Evolutionary conservation across 2,329 filamentous ascomycete species (phyloP).

Genomic region (Cercospora brassicicola): DNA sequence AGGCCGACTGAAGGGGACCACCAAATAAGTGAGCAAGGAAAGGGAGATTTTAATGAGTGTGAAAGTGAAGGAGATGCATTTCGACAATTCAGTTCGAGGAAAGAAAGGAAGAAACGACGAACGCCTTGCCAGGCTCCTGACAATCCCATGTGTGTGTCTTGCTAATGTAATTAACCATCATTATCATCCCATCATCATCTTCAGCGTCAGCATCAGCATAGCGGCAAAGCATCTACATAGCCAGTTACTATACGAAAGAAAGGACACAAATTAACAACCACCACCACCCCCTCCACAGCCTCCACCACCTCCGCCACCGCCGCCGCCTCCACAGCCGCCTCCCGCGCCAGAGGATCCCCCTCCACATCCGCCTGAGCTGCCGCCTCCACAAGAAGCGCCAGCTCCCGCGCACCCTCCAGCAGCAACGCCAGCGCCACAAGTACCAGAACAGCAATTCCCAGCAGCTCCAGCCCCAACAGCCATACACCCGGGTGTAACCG

Average conservation of each 20-base stretch:
- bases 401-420: slow-evolving; percentile 44
- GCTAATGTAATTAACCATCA: neutral
- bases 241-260: neutral
- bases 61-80: neutral
- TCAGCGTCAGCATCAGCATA: neutral
- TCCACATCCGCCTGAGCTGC: slow-evolving; percentile 9
- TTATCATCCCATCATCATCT: neutral
- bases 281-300: slow-evolving; percentile 6
- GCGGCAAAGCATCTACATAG: neutral
- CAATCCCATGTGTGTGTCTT: neutral
- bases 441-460: slow-evolving; percentile 53
- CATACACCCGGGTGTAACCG: slow-evolving; percentile 49
- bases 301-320: slow-evolving; percentile 15
- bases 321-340: slow-evolving; percentile 16
- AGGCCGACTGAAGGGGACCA: neutral
- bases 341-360: slow-evolving; percentile 9
- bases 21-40: neutral
- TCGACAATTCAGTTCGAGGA: neutral
- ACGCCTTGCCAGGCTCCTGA: neutral
- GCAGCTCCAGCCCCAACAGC: slow-evolving; percentile 41
- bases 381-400: slow-evolving; percentile 19
- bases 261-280: neutral
- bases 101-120: neutral
- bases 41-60: neutral
- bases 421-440: slow-evolving; percentile 40